Evolutionary conservation across 2,329 filamentous ascomycete genomes (phyloP), one percentile per base, ranked within the genome.

Genomic region (Sphaceloma murrayae): DNA sequence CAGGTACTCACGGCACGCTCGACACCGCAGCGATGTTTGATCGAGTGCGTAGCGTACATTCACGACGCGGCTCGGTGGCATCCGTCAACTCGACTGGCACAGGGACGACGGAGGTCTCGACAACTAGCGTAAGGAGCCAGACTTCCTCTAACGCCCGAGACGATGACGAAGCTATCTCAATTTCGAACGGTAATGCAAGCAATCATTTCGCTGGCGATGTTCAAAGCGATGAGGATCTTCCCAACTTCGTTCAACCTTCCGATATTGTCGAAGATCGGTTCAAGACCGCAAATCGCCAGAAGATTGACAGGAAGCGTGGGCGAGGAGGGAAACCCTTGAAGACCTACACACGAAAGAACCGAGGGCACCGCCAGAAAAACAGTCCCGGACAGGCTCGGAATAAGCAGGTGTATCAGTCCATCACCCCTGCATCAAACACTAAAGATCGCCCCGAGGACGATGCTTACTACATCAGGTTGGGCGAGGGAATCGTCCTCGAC

Each of bases 401-500:
- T 6, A 27, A 27, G 24, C 24, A 6, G 11, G 24, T 7, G 6
- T 27, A 7, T 11, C 24, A 27, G 7, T 27, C 24, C 7, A 27
- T 11, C 11, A 10, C 14, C 16, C 30, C 32, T 17, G 13, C 46
- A 46, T 42, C 39, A 13, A 33, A 21, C 7, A 31, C 44, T 7
- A 42, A 50, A 10, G 14, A 36, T 1, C 26, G 45, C 19, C 39
- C 42, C n/a, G 34, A 27, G 10, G 53, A 57, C 27, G 51, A 55
- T 40, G 52, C 54, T 4, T 61, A 58, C 50, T 62, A 58, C 51
- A 74, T 96, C 52, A 77, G 83, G 26, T 74, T 89, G 18, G 82
- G 84, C 40, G 91, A 98, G 62, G 85, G 77, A 17, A 78, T 98
- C 36, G 70, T 96, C 4, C 74, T 95, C 8, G 88, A 96, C 54